Base-by-base conservation (phyloP, 2,329 filamentous ascomycete genomes). In the Laburnicola sp. region DNA sequence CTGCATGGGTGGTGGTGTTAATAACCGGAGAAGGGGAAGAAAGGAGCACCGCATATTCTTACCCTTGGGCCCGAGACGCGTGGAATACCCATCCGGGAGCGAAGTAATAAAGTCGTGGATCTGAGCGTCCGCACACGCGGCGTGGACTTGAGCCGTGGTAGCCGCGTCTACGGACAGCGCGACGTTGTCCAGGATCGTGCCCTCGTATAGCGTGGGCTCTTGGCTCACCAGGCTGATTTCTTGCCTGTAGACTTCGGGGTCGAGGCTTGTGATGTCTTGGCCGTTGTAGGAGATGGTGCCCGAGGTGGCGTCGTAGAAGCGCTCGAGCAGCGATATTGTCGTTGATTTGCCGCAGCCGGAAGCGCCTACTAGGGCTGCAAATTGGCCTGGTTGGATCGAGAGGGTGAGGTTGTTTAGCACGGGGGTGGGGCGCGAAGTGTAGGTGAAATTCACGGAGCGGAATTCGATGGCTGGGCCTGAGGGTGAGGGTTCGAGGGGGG, bases 391-490 rank as follows among this genome's bases (percentile, higher is more conserved):
- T 9, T 53, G 53, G 26, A 74, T 58, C 46, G 71, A 58, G 23
- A 74, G 40, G 39, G 80, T 82, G 48, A 84, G 76, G 52, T 76
- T 72, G 27, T 68, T 70, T 6, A 76, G 66, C 6, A 74, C 73
- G 9, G 91, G 90, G 57, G 95, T 89, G 0, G 90, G 88, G 1
- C 93, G 85, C 0, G 90, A 95, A 0, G 92, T 91, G 70, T 97
- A 99, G 39, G 90, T 83, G 81, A 97, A 97, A 73, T 94, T 89
- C 2, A 97, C 92, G 59, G 96, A 88, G 11, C 88, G 85, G 79
- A 99, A 97, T 68, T 97, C 92, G 56, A 99, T 83, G 8, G 64
- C 52, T 6, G 65, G 59, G 21, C 66, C 62, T 11, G 51, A 42
- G 7, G 54, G 26, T 6, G 55, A 36, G 9, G 53, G 35, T 28